A percentile compares a stretch with the other conserved stretches of the same genome.
These are phyloP conservation scores for Mycena crocata DNA, from an alignment of 768 basidiomycete genomes.

Conservation along the genomic window DNA sequence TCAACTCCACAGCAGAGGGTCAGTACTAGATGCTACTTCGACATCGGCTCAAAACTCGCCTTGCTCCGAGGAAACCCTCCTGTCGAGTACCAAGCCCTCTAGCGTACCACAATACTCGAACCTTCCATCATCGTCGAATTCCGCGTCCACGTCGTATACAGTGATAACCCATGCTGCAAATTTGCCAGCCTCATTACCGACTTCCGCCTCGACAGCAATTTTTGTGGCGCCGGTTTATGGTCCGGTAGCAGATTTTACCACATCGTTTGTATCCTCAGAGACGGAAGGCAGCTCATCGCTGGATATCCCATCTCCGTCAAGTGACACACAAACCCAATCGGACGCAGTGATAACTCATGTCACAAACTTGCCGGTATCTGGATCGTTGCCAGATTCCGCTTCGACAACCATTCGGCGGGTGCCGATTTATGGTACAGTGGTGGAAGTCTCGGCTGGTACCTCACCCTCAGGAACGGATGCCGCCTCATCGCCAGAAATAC, in stretches of 20 bases:
- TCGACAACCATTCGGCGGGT: not conserved
- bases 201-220: not conserved
- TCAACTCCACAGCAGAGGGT: conserved; percentile 1
- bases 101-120: not conserved
- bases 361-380: not conserved
- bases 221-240: not conserved
- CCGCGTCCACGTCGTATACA: not conserved
- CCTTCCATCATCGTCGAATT: not conserved
- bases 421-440: not conserved
- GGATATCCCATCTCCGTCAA: not conserved
- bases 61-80: not conserved
- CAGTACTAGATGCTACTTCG: not conserved
- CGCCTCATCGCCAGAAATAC: not conserved
- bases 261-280: no score
- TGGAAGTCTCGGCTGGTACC: not conserved
- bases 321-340: no score
- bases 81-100: not conserved
- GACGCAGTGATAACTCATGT: not conserved
- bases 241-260: not conserved
- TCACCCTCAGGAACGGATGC: not conserved
- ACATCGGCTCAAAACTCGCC: not conserved
- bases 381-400: not conserved
- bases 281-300: not conserved
- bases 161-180: not conserved
- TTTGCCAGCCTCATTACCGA: not conserved